Evolutionary conservation across 2,329 filamentous ascomycete genomes (phyloP).

Genomic region (Cytospora chrysosperma): DNA sequence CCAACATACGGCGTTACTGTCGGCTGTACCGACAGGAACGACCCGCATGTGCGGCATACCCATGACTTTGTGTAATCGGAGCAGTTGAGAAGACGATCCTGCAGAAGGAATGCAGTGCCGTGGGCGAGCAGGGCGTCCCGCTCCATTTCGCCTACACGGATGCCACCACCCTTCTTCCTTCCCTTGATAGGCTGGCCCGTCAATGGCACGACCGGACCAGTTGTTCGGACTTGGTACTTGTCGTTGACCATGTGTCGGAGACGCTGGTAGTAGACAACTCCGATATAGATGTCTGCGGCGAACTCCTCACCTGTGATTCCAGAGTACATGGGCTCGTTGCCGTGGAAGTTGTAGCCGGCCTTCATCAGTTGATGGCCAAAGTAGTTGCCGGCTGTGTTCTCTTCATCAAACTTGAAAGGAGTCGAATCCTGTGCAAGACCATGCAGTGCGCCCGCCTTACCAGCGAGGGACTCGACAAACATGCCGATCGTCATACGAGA

Average conservation of each 20-base stretch:
- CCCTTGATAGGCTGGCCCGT: constrained; percentile 98
- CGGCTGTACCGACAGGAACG: constrained; percentile 84
- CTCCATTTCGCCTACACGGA: constrained; percentile 99
- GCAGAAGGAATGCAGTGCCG: constrained; percentile 89
- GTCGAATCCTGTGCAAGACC: constrained; percentile 95
- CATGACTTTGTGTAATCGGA: constrained; percentile 88
- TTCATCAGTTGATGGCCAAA: constrained; percentile 95
- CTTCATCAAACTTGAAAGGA: constrained; percentile 90
- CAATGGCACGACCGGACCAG: constrained; percentile 83
- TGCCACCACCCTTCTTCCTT: constrained; percentile 93
- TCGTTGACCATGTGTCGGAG: constrained; percentile 99
- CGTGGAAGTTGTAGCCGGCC: constrained; percentile 96
- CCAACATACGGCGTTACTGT: constrained; percentile 65
- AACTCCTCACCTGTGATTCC: constrained; percentile 95
- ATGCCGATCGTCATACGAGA: constrained; percentile 99
- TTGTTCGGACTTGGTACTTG: constrained; percentile 97
- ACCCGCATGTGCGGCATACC: constrained; percentile 86
- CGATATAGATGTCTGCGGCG: constrained; percentile 91
- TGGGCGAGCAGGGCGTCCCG: constrained; percentile 92
- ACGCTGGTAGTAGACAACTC: constrained; percentile 97
- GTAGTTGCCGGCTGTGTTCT: constrained; percentile 88
- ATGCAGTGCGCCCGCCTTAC: constrained; percentile 91
- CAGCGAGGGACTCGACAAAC: constrained; percentile 96
- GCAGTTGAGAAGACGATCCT: constrained; percentile 95
- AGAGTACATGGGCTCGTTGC: constrained; percentile 98